Evolutionary conservation across 495 filamentous ascomycete genomes (phyloP).

Genomic region (Daldinia bambusicola): DNA sequence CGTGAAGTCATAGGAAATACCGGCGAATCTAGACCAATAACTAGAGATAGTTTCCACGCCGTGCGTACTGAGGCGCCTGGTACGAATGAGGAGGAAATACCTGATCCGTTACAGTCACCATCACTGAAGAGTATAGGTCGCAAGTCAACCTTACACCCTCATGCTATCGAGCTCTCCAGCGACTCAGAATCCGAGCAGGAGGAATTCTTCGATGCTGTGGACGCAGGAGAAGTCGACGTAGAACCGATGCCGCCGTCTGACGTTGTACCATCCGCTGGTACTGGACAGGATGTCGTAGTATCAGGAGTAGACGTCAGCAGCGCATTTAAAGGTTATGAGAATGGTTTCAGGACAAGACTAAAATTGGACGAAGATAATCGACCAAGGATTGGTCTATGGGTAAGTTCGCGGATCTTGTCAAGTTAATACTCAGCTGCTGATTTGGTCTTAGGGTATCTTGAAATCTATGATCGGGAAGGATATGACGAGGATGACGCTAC

Average conservation of each 20-base stretch:
- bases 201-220: constrained; percentile 97
- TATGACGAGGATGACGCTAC: constrained; percentile 99
- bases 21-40: constrained; percentile 57
- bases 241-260: constrained; percentile 62
- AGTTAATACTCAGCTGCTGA: constrained; percentile 22
- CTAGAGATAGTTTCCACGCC: constrained; percentile 43
- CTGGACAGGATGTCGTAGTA: constrained; percentile 54
- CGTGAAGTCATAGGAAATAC: constrained; percentile 82
- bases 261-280: constrained; percentile 52
- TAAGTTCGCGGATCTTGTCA: constrained; percentile 56
- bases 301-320: constrained; percentile 70
- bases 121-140: constrained; percentile 54
- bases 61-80: constrained; percentile 50
- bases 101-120: constrained; percentile 57
- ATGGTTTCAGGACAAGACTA: constrained; percentile 77
- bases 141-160: constrained; percentile 67
- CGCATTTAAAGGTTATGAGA: constrained; percentile 91
- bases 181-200: constrained; percentile 84
- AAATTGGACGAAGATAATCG: constrained; percentile 93
- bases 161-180: constrained; percentile 74
- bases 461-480: constrained; percentile 99
- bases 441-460: constrained; percentile 77
- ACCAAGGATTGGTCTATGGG: constrained; percentile 96
- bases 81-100: constrained; percentile 43
- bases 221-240: constrained; percentile 89